Base-by-base conservation (phyloP, 1,284 basidiomycete species). In the Tylopilus orsonianus region DNA sequence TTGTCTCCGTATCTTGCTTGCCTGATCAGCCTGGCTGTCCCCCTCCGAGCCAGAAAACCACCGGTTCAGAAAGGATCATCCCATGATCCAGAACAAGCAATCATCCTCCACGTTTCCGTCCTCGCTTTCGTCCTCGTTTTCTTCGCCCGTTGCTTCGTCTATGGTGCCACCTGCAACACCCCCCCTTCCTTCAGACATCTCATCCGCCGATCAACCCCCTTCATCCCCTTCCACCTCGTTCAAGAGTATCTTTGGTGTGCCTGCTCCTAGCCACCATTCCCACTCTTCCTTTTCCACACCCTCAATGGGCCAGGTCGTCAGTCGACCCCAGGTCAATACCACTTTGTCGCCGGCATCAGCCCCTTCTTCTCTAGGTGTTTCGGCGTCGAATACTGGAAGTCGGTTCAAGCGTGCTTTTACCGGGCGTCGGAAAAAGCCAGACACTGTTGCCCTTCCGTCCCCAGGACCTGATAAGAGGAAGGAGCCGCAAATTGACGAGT, bases 381-480 rank as follows among this genome's bases (percentile, higher is more conserved):
- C 66, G 6, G 29, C 48, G 19, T 49, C 59, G 13, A 55, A 70
- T 35, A 68, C 76, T 24, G 78, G 80, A 24, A 70, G 69, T 56
- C 79, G 77, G 60, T 68, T 88, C 50, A 83, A 80, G 57, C 83
- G 83, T 48, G 83, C 79, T 16, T 82, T 86, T 58, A 79, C 67
- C 35, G 74, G 69, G 8, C 76, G 84, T 40, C 74, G 81, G 58
- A 87, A 84, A 72, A 83, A 81, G 63, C 78, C 81, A 8, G 80
- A 83, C 57, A 75, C 79, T 57, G 59, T 47, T 54, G 49, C 32
- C 20, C 56, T 54, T 60, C 61, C 56, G 46, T 56, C 59, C 30
- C 54, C 56, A 41, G 55, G 54, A 40, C 68, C 60, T 45, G 62
- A 62, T 52, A 70, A 64, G 48, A 63, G 55, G 26, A 60, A 58